These are phyloP conservation scores for Achaetomium macrosporum DNA, from an alignment of 2,329 filamentous ascomycete species.

Conservation along the genomic window DNA sequence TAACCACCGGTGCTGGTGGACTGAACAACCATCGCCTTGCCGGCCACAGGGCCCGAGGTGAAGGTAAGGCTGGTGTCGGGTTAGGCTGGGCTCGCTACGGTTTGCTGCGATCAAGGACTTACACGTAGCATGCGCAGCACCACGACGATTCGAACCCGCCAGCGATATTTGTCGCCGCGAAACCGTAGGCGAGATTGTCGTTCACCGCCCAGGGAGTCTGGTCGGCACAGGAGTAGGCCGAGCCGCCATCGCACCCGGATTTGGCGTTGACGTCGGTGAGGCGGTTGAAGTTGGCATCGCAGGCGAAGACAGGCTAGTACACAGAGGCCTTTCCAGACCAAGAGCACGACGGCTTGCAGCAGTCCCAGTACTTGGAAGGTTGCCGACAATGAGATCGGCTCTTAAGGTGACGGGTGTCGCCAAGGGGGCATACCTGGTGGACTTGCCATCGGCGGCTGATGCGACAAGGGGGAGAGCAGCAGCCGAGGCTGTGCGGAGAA, in stretches of 20 bases:
- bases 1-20: constrained; percentile 58
- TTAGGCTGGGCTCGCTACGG: neutral
- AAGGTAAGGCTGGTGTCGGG: constrained; percentile 44
- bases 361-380: constrained; percentile 52
- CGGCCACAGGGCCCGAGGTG: constrained; percentile 43
- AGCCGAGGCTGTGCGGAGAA: constrained; percentile 18
- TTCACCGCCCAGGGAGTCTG: constrained; percentile 58
- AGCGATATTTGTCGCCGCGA: constrained; percentile 53
- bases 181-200: constrained; percentile 55
- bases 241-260: constrained; percentile 48
- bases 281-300: constrained; percentile 49
- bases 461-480: constrained; percentile 18
- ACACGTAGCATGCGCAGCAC: constrained; percentile 62
- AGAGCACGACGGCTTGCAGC: constrained; percentile 64
- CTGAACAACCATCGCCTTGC: constrained; percentile 60
- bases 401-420: no score
- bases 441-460: constrained; percentile 23
- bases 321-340: constrained; percentile 54
- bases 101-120: constrained; percentile 16
- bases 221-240: constrained; percentile 55
- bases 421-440: constrained; percentile 17
- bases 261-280: constrained; percentile 43
- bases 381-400: neutral
- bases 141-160: constrained; percentile 53
- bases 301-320: constrained; percentile 46